Evolutionary conservation across 2,329 filamentous ascomycete genomes (phyloP).

Genomic region (Arachnomyces sp.): DNA sequence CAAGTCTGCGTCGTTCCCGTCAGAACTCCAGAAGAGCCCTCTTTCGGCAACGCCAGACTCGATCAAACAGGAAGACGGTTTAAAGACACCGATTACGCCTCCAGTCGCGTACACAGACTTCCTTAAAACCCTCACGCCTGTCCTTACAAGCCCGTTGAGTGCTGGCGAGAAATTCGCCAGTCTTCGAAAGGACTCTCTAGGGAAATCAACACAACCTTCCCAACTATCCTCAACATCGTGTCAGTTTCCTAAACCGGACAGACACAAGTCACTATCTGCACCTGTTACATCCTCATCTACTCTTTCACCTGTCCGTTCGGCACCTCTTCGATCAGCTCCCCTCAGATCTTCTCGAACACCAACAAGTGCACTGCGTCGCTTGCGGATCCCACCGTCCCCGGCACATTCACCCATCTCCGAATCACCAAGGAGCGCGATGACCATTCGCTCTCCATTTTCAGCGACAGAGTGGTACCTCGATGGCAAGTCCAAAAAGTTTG

Average conservation of each 20-base stretch:
- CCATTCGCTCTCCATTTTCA: constrained; percentile 66
- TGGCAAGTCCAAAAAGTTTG: constrained; percentile 58
- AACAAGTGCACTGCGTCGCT: constrained; percentile 45
- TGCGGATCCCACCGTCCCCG: constrained; percentile 73
- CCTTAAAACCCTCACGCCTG: constrained; percentile 68
- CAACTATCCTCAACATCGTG: constrained; percentile 41
- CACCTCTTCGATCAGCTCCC: constrained; percentile 31
- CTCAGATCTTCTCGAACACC: constrained; percentile 51
- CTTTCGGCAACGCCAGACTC: constrained; percentile 51
- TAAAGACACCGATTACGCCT: constrained; percentile 82
- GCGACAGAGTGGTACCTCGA: constrained; percentile 67
- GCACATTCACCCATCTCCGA: constrained; percentile 55
- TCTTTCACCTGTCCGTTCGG: constrained; percentile 29
- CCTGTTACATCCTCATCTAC: constrained; percentile 5
- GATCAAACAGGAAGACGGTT: constrained; percentile 62
- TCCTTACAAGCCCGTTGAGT: constrained; percentile 61
- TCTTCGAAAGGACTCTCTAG: no score
- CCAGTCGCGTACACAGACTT: constrained; percentile 89
- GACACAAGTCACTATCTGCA: constrained; percentile 40
- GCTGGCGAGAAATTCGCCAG: constrained; percentile 48
- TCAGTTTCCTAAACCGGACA: constrained; percentile 28
- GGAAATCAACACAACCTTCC: no score
- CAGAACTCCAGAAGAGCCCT: constrained; percentile 35
- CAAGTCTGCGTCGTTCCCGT: constrained; percentile 41
- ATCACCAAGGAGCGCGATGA: constrained; percentile 60